Percentiles rank a stretch among this genome's conserved stretches.
Evolutionary conservation across 2,329 filamentous ascomycete species (phyloP).

Genomic region (Fusarium coicis): DNA sequence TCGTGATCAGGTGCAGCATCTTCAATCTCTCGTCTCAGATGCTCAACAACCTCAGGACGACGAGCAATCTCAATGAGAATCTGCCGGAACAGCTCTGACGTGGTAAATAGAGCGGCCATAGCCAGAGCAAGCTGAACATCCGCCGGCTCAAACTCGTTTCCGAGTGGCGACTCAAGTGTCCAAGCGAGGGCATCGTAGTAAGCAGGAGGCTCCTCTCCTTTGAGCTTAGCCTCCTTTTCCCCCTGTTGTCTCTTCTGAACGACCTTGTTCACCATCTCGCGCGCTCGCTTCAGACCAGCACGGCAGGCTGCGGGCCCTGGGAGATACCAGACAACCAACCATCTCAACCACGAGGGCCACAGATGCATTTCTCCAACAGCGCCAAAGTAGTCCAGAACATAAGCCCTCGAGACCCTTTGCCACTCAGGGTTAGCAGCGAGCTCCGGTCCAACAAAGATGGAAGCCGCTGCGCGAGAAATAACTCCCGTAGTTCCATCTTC

Average conservation of each 20-base stretch:
- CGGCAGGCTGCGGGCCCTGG: not conserved
- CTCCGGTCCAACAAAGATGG: not conserved
- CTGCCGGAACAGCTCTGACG: not conserved
- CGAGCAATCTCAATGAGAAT: not conserved
- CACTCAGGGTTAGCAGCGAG: not conserved
- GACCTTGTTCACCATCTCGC: not conserved
- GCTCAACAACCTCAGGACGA: not conserved
- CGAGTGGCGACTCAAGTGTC: not conserved
- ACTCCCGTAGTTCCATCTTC: not conserved
- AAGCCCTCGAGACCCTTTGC: not conserved
- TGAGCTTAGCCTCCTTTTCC: accelerated
- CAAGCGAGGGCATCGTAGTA: conserved; percentile 1
- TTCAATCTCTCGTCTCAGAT: not conserved
- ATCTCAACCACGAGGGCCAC: not conserved
- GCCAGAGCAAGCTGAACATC: not conserved
- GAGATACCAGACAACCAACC: not conserved
- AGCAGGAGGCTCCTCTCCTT: not conserved
- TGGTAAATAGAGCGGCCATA: not conserved
- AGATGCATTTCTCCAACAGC: not conserved
- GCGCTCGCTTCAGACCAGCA: not conserved
- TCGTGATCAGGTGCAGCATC: not conserved
- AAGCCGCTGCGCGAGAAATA: not conserved
- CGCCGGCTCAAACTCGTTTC: not conserved
- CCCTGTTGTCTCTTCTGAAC: not conserved
- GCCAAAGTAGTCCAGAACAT: not conserved